phyloP scores from a whole-genome alignment of 371 early-diverging fungal species.

The Conidiobolus incongruus region DNA sequence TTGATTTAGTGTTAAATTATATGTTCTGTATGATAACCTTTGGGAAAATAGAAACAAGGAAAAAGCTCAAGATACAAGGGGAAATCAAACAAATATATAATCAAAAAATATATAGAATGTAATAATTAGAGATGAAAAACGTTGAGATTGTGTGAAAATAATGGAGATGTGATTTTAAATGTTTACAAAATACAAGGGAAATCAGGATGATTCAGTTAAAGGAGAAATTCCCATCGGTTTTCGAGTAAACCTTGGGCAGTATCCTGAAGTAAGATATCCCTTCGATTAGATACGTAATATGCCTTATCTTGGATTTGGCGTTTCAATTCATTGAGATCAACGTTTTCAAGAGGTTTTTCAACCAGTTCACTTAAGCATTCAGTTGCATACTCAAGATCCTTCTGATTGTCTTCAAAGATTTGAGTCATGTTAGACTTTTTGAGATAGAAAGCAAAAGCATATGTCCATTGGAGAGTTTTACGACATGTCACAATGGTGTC shows the following conservation, averaged over 20 bases:
- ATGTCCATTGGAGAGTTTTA: slow-evolving; percentile 88
- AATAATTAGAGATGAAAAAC: no score
- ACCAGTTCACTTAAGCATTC: slow-evolving; percentile 74
- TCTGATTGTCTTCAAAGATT: slow-evolving; percentile 93
- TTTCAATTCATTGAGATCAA: slow-evolving; percentile 46
- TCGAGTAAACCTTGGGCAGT: slow-evolving; percentile 54
- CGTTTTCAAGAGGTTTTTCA: slow-evolving; percentile 56
- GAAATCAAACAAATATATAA: no score
- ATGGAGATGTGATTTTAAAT: no score
- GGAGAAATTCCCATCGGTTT: slow-evolving; percentile 49
- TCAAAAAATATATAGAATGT: no score
- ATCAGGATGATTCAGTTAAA: no score
- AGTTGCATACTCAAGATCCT: slow-evolving; percentile 84
- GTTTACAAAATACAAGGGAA: no score
- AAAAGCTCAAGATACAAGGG: no score
- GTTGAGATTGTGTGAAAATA: no score
- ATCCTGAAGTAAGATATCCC: slow-evolving; percentile 55
- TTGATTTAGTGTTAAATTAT: no score
- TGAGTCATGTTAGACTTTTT: slow-evolving; percentile 58
- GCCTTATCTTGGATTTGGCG: slow-evolving; percentile 62
- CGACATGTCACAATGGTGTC: slow-evolving; percentile 71
- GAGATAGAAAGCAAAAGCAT: slow-evolving; percentile 88
- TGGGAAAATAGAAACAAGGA: no score
- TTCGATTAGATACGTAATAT: slow-evolving; percentile 44
- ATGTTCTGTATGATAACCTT: no score